These are phyloP conservation scores for Globisporangium nunn DNA, from an alignment of 352 stramenopile genomes.

Conservation along the genomic window DNA sequence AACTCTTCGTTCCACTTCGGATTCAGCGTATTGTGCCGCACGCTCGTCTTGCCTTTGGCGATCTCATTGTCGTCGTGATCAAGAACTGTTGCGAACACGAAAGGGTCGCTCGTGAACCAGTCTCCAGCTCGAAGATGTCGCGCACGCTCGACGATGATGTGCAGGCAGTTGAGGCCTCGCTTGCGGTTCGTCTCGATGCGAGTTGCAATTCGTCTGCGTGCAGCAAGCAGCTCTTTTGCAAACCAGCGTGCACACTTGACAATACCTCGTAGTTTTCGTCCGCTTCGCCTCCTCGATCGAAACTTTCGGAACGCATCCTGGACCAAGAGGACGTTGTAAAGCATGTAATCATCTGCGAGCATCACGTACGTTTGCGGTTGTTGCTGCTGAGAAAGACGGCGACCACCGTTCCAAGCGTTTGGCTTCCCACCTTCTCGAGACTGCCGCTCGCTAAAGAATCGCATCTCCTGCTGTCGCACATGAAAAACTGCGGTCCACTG, in stretches of 20 bases:
- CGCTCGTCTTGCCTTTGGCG: constrained; percentile 37
- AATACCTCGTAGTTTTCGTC: constrained; percentile 25
- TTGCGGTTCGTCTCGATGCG: constrained; percentile 24
- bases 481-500: constrained; percentile 60
- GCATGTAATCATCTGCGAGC: constrained; percentile 37
- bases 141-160: constrained; percentile 48
- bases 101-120: constrained; percentile 57
- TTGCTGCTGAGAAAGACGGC: background rate
- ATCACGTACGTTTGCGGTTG: constrained; percentile 41
- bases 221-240: constrained; percentile 17
- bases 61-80: constrained; percentile 23
- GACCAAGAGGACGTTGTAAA: constrained; percentile 64
- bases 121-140: constrained; percentile 42
- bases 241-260: constrained; percentile 22
- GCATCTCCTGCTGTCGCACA: constrained; percentile 37
- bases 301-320: constrained; percentile 56
- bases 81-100: constrained; percentile 27
- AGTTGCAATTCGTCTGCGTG: constrained; percentile 16
- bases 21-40: constrained; percentile 41
- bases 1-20: constrained; percentile 78
- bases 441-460: constrained; percentile 36
- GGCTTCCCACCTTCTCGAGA: background rate
- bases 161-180: constrained; percentile 41
- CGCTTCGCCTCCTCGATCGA: constrained; percentile 12
- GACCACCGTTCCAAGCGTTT: background rate